These are phyloP conservation scores for Paraphaeosphaeria sporulosa DNA, from an alignment of 2,329 filamentous ascomycete species.

Conservation along the genomic window DNA sequence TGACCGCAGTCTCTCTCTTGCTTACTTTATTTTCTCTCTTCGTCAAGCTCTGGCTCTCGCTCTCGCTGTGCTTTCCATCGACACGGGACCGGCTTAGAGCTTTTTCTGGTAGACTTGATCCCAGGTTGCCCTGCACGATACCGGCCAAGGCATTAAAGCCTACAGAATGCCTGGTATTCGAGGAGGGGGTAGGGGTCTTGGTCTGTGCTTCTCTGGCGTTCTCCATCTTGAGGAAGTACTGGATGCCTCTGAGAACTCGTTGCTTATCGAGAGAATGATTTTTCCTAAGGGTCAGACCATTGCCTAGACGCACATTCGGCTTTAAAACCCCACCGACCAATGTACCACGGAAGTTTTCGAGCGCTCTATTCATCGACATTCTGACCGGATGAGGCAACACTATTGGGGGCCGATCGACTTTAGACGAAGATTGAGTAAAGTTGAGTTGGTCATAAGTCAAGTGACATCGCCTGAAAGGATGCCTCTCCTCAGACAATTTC, in stretches of 20 bases:
- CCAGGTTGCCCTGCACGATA: no score
- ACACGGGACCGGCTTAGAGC: background rate
- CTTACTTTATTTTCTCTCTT: background rate
- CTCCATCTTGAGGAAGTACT: background rate
- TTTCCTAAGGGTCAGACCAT: conserved; percentile 18
- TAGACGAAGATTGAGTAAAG: conserved; percentile 11
- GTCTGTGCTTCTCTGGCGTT: background rate
- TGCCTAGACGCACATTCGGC: conserved; percentile 29
- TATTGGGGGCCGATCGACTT: conserved; percentile 9
- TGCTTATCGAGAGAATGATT: background rate
- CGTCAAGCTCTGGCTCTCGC: background rate
- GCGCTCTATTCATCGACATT: conserved; percentile 9
- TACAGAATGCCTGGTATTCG: no score
- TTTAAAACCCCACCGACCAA: conserved; percentile 28
- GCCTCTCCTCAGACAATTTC: conserved; percentile 12
- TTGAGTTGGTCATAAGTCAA: conserved; percentile 13
- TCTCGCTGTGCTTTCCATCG: background rate
- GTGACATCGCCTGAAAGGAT: conserved; percentile 19
- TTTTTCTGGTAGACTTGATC: background rate
- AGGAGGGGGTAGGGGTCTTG: background rate
- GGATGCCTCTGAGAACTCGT: background rate
- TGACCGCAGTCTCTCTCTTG: background rate
- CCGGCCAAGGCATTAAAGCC: no score
- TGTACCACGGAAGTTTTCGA: conserved; percentile 29
- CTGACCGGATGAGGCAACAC: conserved; percentile 3